These are phyloP conservation scores for Auriscalpium orientale DNA, from an alignment of 768 basidiomycete species.

Conservation along the genomic window DNA sequence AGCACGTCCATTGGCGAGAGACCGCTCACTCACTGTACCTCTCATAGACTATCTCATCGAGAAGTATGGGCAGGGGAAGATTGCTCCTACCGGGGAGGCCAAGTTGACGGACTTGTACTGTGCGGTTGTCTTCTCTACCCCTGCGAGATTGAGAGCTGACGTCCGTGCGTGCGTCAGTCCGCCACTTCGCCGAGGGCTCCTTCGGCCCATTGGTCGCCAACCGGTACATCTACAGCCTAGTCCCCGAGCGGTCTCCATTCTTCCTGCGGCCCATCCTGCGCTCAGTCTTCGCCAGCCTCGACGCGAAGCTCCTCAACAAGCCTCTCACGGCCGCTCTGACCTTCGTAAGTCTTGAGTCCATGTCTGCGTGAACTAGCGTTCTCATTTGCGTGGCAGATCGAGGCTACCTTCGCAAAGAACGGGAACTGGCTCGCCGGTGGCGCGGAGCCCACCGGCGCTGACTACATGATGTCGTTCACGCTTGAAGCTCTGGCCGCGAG, in stretches of 20 bases:
- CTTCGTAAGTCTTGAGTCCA: constrained; percentile 19
- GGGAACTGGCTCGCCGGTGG: constrained; percentile 31
- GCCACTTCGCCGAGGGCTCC: constrained; percentile 36
- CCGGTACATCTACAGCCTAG: constrained; percentile 25
- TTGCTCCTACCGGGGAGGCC: constrained; percentile 21
- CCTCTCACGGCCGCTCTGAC: constrained; percentile 23
- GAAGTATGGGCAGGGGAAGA: constrained; percentile 28
- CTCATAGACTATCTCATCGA: constrained; percentile 33
- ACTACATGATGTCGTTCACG: constrained; percentile 37
- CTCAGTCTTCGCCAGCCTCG: constrained; percentile 22
- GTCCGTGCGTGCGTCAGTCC: constrained; percentile 18
- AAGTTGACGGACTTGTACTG: constrained; percentile 32
- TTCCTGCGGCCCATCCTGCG: constrained; percentile 29
- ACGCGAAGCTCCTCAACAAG: constrained; percentile 18
- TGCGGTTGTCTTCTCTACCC: background rate
- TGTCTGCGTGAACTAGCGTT: background rate
- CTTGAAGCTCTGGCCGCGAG: constrained; percentile 23
- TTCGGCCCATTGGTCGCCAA: constrained; percentile 34
- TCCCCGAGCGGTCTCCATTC: constrained; percentile 27
- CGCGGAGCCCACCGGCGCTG: constrained; percentile 32
- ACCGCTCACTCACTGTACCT: background rate
- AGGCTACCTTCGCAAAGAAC: constrained; percentile 26
- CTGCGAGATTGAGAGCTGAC: background rate
- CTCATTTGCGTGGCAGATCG: constrained; percentile 26
- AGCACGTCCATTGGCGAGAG: background rate